Percentiles rank a stretch among this genome's conserved stretches.
These are phyloP conservation scores for Diaporthe longicolla DNA, from an alignment of 2,329 filamentous ascomycete species.

Conservation along the genomic window DNA sequence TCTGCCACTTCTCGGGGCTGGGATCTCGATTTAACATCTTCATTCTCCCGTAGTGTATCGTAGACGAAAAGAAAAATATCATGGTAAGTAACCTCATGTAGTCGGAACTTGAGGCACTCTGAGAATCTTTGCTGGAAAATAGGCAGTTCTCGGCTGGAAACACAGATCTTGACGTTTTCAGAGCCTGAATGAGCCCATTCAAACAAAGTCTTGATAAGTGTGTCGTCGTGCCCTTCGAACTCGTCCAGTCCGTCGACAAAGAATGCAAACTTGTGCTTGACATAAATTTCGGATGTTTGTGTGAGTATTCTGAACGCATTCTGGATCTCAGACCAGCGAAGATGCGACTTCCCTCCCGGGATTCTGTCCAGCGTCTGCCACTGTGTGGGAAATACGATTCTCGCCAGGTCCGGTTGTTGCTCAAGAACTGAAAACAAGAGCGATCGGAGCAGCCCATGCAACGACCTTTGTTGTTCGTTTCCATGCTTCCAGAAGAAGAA, in stretches of 20 bases:
- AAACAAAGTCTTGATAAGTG: conserved; percentile 36
- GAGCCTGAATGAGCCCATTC: conserved; percentile 25
- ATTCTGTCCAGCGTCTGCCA: conserved; percentile 20
- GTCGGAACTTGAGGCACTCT: conserved; percentile 1
- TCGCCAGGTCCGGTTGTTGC: conserved; percentile 40
- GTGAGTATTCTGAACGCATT: conserved; percentile 20
- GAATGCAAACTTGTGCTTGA: conserved; percentile 39
- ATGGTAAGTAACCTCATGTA: conserved; percentile 4
- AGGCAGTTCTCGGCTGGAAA: conserved; percentile 21
- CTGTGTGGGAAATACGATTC: conserved; percentile 38
- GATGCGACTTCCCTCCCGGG: not conserved
- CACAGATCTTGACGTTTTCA: conserved; percentile 15
- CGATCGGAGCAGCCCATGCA: conserved; percentile 44
- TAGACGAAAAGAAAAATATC: conserved; percentile 3
- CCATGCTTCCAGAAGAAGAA: conserved; percentile 48
- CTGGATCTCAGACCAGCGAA: conserved; percentile 13
- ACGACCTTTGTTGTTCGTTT: conserved; percentile 43
- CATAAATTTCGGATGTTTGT: not conserved
- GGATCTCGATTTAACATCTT: not conserved
- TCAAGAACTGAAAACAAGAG: conserved; percentile 45
- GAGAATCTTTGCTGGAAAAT: conserved; percentile 26
- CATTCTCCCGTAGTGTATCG: conserved; percentile 10
- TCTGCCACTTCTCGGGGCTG: not conserved
- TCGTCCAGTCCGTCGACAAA: conserved; percentile 46
- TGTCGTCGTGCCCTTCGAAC: conserved; percentile 35